A percentile compares a stretch with the other conserved stretches of the same genome.
phyloP scores from a whole-genome alignment of 2,329 filamentous ascomycete species.

The Cercospora zeae-maydis region DNA sequence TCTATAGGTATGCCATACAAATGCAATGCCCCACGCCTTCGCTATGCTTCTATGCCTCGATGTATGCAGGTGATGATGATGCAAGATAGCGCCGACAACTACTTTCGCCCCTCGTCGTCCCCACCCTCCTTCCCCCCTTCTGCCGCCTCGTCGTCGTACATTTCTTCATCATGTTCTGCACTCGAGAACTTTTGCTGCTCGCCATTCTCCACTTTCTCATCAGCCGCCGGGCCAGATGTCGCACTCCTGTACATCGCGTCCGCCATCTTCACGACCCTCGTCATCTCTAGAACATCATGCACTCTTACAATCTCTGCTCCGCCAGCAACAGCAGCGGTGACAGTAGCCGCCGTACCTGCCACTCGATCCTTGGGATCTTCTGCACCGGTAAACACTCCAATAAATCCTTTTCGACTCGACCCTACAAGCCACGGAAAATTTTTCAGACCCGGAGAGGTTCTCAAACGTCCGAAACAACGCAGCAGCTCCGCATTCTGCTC shows the following conservation, averaged over 20 bases:
- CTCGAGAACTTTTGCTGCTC: background rate
- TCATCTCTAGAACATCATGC: constrained; percentile 87
- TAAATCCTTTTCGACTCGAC: constrained; percentile 82
- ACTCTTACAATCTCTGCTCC: constrained; percentile 91
- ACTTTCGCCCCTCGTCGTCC: background rate
- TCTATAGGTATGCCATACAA: background rate
- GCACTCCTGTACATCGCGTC: constrained; percentile 65
- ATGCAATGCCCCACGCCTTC: background rate
- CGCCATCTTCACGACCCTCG: constrained; percentile 75
- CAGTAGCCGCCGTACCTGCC: constrained; percentile 85
- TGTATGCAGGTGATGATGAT: background rate
- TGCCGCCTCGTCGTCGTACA: background rate
- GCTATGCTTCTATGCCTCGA: background rate
- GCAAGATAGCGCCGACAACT: background rate
- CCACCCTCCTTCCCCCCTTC: no score
- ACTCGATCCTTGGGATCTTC: constrained; percentile 64
- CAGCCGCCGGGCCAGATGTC: background rate
- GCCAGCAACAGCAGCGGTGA: constrained; percentile 78
- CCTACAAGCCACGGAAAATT: constrained; percentile 86
- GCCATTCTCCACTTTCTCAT: background rate
- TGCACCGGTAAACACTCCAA: constrained; percentile 77
- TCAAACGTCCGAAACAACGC: constrained; percentile 64
- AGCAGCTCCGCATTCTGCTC: constrained; percentile 80
- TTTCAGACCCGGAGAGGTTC: constrained; percentile 48
- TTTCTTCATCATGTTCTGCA: background rate